phyloP scores from a whole-genome alignment of 192 early-diverging fungal species.

The Backusella psychrophila region DNA sequence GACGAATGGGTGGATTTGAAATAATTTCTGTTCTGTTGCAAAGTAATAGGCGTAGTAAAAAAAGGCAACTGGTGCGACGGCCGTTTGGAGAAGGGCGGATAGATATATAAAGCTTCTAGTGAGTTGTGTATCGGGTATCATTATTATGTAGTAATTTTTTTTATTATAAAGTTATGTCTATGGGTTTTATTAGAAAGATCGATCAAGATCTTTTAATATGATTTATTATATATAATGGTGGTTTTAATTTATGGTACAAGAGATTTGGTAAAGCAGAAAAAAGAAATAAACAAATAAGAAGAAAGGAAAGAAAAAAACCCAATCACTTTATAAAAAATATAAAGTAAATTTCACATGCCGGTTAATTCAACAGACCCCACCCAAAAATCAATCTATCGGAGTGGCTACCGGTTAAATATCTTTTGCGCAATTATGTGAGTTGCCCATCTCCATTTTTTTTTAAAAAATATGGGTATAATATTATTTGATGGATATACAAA shows the following conservation, averaged over 20 bases:
- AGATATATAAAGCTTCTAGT: conserved; percentile 18
- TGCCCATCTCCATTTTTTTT: no score
- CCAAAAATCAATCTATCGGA: neutral
- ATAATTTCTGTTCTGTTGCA: neutral
- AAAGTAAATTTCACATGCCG: neutral
- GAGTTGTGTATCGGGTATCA: conserved; percentile 22
- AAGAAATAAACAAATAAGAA: neutral
- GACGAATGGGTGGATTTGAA: neutral
- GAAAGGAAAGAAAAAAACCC: neutral
- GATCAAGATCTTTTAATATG: neutral
- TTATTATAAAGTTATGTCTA: neutral
- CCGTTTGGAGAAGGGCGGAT: conserved; percentile 14
- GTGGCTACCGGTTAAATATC: neutral
- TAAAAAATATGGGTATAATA: no score
- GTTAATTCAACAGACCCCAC: neutral
- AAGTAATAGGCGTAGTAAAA: conserved; percentile 28
- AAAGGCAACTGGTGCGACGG: conserved; percentile 26
- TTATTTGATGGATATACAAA: no score
- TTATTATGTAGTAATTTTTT: neutral
- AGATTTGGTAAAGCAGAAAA: neutral
- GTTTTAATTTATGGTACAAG: neutral
- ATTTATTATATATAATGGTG: neutral
- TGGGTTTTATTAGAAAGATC: neutral
- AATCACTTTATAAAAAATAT: neutral
- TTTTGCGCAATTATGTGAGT: neutral